Conservation (phyloP, 2,329 filamentous ascomycete species). For the Claviceps quebecensis region DNA sequence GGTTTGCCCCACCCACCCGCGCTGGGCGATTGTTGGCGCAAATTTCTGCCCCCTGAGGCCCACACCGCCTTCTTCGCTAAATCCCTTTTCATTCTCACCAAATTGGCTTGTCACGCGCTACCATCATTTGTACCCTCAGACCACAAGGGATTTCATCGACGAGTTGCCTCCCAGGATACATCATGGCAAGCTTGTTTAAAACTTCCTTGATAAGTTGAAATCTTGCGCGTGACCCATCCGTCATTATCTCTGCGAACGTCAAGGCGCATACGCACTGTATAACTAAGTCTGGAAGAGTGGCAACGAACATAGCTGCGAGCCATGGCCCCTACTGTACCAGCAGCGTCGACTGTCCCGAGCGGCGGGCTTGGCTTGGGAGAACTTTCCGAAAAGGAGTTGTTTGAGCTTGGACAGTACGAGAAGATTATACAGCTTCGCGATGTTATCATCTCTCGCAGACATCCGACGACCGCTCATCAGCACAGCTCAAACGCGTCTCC, state of each 20-base stretch:
- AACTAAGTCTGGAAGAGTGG: not conserved
- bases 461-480: constrained; percentile 47
- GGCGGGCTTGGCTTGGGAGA: not conserved
- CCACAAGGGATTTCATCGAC: not conserved
- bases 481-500: constrained; percentile 21
- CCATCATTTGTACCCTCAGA: not conserved
- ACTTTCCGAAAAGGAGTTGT: constrained; percentile 32
- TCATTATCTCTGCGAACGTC: not conserved
- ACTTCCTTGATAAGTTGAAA: not conserved
- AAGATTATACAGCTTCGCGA: constrained; percentile 73
- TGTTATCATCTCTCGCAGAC: constrained; percentile 63
- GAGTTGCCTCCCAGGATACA: not conserved
- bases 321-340: constrained; percentile 4
- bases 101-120: not conserved
- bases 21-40: not conserved
- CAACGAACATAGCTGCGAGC: not conserved
- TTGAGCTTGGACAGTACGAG: constrained; percentile 56
- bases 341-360: not conserved
- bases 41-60: constrained; percentile 10
- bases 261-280: not conserved
- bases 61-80: constrained; percentile 17
- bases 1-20: not conserved
- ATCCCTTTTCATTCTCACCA: not conserved
- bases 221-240: not conserved
- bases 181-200: not conserved